A percentile compares a stretch with the other conserved stretches of the same genome.
These are phyloP conservation scores for Flaveria linearis DNA, from an alignment of 129 eudicot genomes.

Conservation along the genomic window DNA sequence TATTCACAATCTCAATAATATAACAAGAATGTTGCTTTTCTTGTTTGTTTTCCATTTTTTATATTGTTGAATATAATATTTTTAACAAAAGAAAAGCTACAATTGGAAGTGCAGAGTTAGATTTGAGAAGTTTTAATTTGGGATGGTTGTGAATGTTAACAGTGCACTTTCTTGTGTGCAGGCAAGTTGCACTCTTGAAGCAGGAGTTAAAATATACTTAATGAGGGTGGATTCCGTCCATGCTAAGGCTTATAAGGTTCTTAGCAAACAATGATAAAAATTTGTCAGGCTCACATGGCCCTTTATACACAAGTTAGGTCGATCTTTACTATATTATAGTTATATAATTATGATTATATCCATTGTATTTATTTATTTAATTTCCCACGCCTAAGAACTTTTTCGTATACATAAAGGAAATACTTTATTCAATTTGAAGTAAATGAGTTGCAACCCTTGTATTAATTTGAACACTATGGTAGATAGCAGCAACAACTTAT, in stretches of 20 bases:
- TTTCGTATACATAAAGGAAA: no score
- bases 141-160: slow-evolving; percentile 8
- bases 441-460: no score
- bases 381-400: no score
- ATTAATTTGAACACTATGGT: no score
- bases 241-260: slow-evolving; percentile 92
- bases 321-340: no score
- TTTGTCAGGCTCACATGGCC: no score
- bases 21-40: neutral
- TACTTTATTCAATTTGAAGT: no score
- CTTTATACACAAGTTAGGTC: no score
- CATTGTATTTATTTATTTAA: no score
- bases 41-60: neutral
- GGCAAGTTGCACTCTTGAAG: slow-evolving; percentile 98
- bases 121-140: neutral
- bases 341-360: no score
- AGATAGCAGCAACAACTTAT: no score
- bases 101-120: neutral
- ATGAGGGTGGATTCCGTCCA: slow-evolving; percentile 31
- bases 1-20: neutral
- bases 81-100: neutral
- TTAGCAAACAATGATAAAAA: no score
- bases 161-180: slow-evolving; percentile 32
- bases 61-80: neutral
- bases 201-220: slow-evolving; percentile 93